Percentiles rank a stretch among this genome's conserved stretches.
These are phyloP conservation scores for Wallacemonas sp. DNA, from an alignment of 208 protist species.

Conservation along the genomic window DNA sequence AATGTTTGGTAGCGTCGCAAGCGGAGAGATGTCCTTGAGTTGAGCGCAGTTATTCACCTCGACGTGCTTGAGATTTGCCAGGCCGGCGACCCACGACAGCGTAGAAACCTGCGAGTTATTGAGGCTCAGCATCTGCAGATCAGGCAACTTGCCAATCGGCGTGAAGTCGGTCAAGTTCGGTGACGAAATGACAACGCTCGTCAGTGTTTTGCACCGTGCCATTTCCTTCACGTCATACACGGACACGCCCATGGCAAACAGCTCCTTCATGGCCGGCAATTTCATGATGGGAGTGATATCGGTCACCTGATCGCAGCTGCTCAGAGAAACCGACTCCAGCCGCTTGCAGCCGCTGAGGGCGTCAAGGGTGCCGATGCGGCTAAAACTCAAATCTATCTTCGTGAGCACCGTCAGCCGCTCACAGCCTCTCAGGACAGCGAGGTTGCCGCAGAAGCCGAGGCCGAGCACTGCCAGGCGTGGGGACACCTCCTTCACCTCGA, in stretches of 20 bases:
- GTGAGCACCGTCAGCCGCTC: conserved; percentile 4
- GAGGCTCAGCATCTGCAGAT: conserved; percentile 3
- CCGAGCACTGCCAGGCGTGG: conserved; percentile 4
- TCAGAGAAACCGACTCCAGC: neutral
- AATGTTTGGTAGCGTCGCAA: neutral
- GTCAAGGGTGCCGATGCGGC: neutral
- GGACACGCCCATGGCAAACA: conserved; percentile 3
- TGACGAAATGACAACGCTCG: conserved; percentile 11
- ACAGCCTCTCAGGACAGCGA: neutral
- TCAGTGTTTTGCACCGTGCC: neutral
- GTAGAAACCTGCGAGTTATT: neutral
- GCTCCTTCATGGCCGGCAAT: conserved; percentile 4
- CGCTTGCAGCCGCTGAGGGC: neutral
- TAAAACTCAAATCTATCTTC: neutral
- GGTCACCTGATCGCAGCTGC: neutral
- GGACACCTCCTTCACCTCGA: conserved; percentile 3
- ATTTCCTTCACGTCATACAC: neutral
- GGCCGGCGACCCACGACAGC: neutral
- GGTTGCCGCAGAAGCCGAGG: conserved; percentile 5
- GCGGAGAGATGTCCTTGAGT: conserved; percentile 12
- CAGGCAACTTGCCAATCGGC: neutral
- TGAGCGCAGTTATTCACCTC: neutral
- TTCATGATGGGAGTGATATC: neutral
- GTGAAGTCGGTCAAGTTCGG: conserved; percentile 2
- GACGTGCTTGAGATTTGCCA: neutral